These are phyloP conservation scores for Suillus hirtellus DNA, from an alignment of 768 basidiomycete genomes.

Conservation along the genomic window DNA sequence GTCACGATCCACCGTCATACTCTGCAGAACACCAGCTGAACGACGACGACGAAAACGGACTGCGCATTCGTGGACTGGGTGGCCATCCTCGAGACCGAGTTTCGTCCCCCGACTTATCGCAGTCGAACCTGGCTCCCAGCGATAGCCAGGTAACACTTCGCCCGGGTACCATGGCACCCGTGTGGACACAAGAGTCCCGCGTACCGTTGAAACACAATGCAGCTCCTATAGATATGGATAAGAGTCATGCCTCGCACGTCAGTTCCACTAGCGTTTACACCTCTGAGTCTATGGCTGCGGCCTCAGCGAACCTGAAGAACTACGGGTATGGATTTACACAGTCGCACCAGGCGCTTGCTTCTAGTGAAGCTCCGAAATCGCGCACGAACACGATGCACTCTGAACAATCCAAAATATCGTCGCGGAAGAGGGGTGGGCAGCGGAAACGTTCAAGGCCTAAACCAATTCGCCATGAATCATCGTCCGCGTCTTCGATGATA, in stretches of 20 bases:
- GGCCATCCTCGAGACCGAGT: conserved; percentile 14
- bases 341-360: conserved; percentile 13
- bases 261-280: conserved; percentile 28
- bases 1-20: background rate
- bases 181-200: conserved; percentile 17
- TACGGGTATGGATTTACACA: conserved; percentile 24
- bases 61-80: conserved; percentile 35
- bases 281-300: conserved; percentile 19
- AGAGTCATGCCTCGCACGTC: conserved; percentile 9
- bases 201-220: conserved; percentile 14
- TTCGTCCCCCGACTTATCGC: conserved; percentile 10
- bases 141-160: conserved; percentile 15
- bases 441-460: conserved; percentile 16
- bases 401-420: conserved; percentile 4
- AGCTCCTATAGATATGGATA: background rate
- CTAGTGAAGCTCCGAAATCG: background rate
- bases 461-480: conserved; percentile 22
- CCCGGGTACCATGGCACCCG: conserved; percentile 6
- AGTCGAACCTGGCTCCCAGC: background rate
- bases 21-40: background rate
- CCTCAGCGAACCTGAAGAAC: conserved; percentile 26
- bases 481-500: conserved; percentile 28
- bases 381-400: conserved; percentile 14
- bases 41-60: conserved; percentile 38
- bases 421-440: conserved; percentile 3